These are phyloP conservation scores for Prunus salicina DNA, from an alignment of 306 rosid species.

Conservation along the genomic window DNA sequence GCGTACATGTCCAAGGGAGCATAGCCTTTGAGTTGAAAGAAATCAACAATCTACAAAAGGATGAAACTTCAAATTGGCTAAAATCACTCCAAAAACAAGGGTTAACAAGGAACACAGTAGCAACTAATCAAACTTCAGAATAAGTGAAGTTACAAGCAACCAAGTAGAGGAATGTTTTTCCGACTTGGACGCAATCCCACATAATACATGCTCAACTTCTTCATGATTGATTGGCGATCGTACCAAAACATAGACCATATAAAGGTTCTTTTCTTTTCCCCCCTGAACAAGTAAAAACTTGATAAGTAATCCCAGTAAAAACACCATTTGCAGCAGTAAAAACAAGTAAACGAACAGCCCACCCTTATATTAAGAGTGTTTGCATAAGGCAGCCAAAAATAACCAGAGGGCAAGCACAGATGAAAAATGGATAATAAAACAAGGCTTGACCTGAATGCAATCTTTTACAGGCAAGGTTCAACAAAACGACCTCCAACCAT, in stretches of 20 bases:
- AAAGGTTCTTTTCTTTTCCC: not conserved
- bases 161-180: not conserved
- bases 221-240: not conserved
- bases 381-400: not conserved
- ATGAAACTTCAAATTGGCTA: not conserved
- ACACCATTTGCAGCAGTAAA: not conserved
- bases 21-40: not conserved
- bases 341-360: not conserved
- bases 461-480: not conserved
- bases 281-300: not conserved
- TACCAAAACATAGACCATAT: not conserved
- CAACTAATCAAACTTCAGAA: not conserved
- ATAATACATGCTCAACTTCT: not conserved
- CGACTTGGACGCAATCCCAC: not conserved
- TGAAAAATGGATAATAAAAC: not conserved
- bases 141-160: not conserved
- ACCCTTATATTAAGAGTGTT: not conserved
- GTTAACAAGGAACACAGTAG: not conserved
- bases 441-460: slow-evolving; percentile 20
- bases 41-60: not conserved
- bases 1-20: not conserved
- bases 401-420: not conserved
- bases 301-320: not conserved
- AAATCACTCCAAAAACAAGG: not conserved
- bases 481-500: not conserved